Conservation (phyloP, 1,284 basidiomycete species). For the Lentinula novae-zelandiae region DNA sequence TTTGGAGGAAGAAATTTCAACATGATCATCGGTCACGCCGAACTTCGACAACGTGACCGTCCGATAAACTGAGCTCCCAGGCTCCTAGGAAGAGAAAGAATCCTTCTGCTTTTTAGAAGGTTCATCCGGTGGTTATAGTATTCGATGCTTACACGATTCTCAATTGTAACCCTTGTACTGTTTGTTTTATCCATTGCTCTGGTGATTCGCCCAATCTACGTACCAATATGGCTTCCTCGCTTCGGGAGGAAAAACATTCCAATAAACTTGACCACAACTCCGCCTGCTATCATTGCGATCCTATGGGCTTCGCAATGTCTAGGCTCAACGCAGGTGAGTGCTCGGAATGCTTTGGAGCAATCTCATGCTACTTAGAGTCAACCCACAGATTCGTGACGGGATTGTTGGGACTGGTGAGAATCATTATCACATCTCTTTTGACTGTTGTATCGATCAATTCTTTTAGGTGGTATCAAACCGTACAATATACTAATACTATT, state of each 20-base stretch:
- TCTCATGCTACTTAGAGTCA: slow-evolving; percentile 19
- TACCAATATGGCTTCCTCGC: slow-evolving; percentile 41
- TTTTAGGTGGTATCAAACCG: slow-evolving; percentile 74
- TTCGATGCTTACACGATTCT: slow-evolving; percentile 40
- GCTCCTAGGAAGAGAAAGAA: too few relatives aligned
- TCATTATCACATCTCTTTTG: slow-evolving; percentile 1
- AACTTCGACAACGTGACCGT: too few relatives aligned
- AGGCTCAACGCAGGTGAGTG: slow-evolving; percentile 44
- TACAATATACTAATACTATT: slow-evolving; percentile 94
- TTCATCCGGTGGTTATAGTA: too few relatives aligned
- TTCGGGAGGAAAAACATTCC: slow-evolving; percentile 35
- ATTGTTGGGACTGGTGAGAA: slow-evolving; percentile 26
- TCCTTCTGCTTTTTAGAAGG: too few relatives aligned
- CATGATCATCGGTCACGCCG: too few relatives aligned
- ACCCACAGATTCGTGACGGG: slow-evolving; percentile 46
- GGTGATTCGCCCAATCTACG: slow-evolving; percentile 61
- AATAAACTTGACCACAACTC: slow-evolving; percentile 71
- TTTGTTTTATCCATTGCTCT: slow-evolving; percentile 74
- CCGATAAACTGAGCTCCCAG: too few relatives aligned
- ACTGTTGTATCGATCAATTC: background rate
- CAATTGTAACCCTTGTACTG: slow-evolving; percentile 65
- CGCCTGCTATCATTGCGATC: slow-evolving; percentile 75
- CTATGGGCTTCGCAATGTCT: slow-evolving; percentile 78
- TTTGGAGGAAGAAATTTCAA: too few relatives aligned
- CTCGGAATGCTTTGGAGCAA: slow-evolving; percentile 44